Base-by-base conservation (phyloP, 2,329 filamentous ascomycete genomes). In the Pezicula neosporulosa region DNA sequence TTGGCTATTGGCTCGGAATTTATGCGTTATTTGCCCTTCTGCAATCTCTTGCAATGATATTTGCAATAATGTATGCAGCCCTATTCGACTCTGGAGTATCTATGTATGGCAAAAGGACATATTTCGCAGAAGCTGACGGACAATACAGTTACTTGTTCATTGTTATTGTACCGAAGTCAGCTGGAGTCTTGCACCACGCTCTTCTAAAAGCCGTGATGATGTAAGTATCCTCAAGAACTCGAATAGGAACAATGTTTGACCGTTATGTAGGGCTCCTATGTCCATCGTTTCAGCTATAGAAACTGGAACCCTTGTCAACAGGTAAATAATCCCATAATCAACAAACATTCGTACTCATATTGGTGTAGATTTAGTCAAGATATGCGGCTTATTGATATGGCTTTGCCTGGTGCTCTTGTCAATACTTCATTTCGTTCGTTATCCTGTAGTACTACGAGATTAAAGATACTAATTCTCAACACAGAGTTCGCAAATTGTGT, bases 321-420 rank as follows among this genome's bases (percentile, higher is more conserved):
- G 74, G 1, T 70, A 74, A 1, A 52, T 77, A 36, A 56, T 56
- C 6, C 74, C 76, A 53, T 73, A 76, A 46, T 68, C 69, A 0
- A 65, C 52, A 0, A 75, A 70, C 0, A 74, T 63, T 64, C 0
- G 75, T 74, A 2, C 57, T 68, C 2, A 63, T 73, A 27, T 70
- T 69, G 6, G 76, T 18, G 75, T 19, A 56, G 73, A 7, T 77
- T 77, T 55, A 73, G 71, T 0, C 74, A 77, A 52, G 75, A 77
- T 28, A 48, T 66, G 38, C 50, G 56, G 7, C 48, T 65, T 4
- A 56, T 65, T 13, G 63, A 66, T 37, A 56, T 53, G 4, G 58
- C 64, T 38, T 55, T 66, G n/a, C 63, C 63, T 4, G 42, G 54
- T 44, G 53, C 58, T 6, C 28, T 47, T n/a, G 19, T 37, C 6